These are phyloP conservation scores for Arxiozyma telluris DNA, from an alignment of 1,139 yeast genomes.

Conservation along the genomic window DNA sequence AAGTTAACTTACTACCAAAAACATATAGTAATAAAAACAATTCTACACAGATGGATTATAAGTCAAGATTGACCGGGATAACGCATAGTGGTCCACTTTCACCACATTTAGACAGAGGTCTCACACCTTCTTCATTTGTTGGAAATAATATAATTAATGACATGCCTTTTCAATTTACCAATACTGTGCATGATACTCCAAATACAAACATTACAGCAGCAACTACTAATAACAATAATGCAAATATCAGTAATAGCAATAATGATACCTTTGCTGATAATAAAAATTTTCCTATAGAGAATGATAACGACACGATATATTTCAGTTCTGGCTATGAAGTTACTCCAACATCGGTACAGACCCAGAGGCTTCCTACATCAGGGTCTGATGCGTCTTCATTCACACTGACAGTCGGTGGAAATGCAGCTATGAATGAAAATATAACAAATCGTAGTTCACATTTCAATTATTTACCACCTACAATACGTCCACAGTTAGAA, in stretches of 20 bases:
- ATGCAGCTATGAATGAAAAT: conserved; percentile 36
- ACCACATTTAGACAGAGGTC: not conserved
- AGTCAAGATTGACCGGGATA: not conserved
- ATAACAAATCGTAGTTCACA: conserved; percentile 39
- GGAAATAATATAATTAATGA: conserved; percentile 1
- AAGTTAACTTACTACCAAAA: not conserved
- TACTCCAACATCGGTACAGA: conserved; percentile 5
- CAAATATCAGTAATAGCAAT: not conserved
- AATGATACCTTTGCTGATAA: not conserved
- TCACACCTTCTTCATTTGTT: not conserved
- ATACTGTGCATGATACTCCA: not conserved
- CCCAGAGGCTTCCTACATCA: conserved; percentile 7
- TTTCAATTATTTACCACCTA: conserved; percentile 63
- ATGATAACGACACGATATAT: not conserved
- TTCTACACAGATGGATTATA: not conserved
- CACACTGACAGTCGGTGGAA: conserved; percentile 39
- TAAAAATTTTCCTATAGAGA: not conserved
- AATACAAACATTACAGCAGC: not conserved
- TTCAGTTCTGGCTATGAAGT: not conserved
- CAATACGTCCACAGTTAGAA: conserved; percentile 58
- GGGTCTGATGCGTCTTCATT: conserved; percentile 26
- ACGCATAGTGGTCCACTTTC: conserved; percentile 1
- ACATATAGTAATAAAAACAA: not conserved
- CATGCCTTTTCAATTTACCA: not conserved
- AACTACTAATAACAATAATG: not conserved